Evolutionary conservation across 305 asterid genomes (phyloP).

Genomic region (Striga hermonthica): DNA sequence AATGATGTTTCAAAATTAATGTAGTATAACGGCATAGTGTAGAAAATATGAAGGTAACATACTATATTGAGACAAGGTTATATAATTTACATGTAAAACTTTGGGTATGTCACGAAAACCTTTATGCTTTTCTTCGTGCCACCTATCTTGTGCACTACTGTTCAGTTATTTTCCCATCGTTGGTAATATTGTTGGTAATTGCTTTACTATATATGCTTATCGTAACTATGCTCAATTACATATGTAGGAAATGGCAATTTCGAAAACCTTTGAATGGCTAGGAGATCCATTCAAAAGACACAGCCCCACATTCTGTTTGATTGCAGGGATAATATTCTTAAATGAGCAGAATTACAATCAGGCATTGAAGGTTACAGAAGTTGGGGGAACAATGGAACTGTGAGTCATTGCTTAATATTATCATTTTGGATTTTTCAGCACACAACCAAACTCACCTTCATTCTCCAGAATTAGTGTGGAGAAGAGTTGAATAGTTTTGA

Average conservation of each 20-base stretch:
- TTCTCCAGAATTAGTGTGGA: too few relatives aligned
- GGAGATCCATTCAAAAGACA: slow-evolving; percentile 84
- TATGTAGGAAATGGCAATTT: slow-evolving; percentile 61
- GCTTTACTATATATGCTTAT: slow-evolving; percentile 21
- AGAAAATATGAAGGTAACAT: too few relatives aligned
- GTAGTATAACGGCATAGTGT: background rate
- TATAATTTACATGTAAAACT: slow-evolving; percentile 1
- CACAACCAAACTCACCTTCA: background rate
- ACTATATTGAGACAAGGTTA: too few relatives aligned
- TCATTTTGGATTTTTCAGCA: background rate
- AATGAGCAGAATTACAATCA: slow-evolving; percentile 91
- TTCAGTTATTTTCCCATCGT: background rate
- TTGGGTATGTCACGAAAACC: background rate
- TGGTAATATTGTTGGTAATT: slow-evolving; percentile 4
- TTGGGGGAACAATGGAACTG: slow-evolving; percentile 96
- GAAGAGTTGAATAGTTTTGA: too few relatives aligned
- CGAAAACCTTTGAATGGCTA: slow-evolving; percentile 80
- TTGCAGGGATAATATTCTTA: slow-evolving; percentile 79
- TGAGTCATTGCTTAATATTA: slow-evolving; percentile 37
- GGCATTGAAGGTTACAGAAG: slow-evolving; percentile 84
- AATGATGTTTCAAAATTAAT: background rate
- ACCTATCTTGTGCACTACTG: too few relatives aligned
- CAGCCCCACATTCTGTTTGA: slow-evolving; percentile 74
- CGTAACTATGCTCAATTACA: background rate
- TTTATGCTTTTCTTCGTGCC: too few relatives aligned